Conservation (phyloP, 441 rosid species). For the Erodium moschatum region DNA sequence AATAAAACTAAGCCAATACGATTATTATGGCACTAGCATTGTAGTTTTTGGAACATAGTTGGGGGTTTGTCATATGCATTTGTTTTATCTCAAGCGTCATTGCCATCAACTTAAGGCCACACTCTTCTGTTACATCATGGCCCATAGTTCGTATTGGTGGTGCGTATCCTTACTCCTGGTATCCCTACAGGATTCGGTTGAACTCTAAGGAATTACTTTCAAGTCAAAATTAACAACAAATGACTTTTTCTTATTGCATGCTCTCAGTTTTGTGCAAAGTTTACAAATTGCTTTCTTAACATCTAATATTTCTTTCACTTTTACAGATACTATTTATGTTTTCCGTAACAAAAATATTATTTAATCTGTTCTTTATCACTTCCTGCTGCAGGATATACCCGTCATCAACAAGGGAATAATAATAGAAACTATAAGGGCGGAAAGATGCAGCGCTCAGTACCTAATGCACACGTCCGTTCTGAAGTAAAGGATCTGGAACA, state of each 20-base stretch:
- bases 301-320: background rate
- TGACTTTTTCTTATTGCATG: background rate
- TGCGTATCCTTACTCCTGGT: background rate
- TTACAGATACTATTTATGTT: background rate
- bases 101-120: background rate
- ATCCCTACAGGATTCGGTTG: no score
- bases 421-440: conserved; percentile 23
- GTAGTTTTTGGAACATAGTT: background rate
- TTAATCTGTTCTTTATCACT: conserved; percentile 3
- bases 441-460: conserved; percentile 37
- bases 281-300: background rate
- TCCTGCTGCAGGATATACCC: conserved; percentile 29
- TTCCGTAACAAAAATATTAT: background rate
- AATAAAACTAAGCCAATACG: background rate
- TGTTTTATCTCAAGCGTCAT: background rate
- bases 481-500: conserved; percentile 82
- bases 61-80: background rate
- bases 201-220: no score
- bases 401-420: background rate
- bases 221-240: no score
- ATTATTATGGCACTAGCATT: background rate
- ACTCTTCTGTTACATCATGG: background rate
- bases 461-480: conserved; percentile 69
- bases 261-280: background rate
- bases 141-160: background rate